Percentiles rank a stretch among this genome's conserved stretches.
Evolutionary conservation across 345 rosid species (phyloP).

Genomic region (Combretum micranthum): DNA sequence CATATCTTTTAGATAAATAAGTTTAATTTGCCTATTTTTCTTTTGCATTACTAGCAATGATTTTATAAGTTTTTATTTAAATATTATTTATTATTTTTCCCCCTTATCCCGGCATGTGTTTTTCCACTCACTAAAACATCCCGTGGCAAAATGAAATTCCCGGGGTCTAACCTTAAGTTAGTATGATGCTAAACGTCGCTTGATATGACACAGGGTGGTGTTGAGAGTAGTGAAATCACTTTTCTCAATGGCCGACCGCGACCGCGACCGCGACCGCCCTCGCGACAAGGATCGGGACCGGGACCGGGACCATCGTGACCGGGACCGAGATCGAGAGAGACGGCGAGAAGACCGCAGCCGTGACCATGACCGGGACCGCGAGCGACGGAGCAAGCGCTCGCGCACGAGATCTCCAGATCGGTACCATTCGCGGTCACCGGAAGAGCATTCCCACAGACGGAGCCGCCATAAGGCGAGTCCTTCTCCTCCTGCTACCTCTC

Average conservation of each 20-base stretch:
- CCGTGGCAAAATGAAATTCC: too few species aligned
- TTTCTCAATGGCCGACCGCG: constrained; percentile 30
- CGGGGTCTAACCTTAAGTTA: too few species aligned
- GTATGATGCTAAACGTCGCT: too few species aligned
- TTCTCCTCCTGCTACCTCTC: constrained; percentile 46
- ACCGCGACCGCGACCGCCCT: constrained; percentile 21
- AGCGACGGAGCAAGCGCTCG: constrained; percentile 62
- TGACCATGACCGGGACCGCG: constrained; percentile 44
- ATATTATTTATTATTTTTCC: too few species aligned
- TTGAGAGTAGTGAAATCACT: not conserved
- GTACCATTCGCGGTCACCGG: constrained; percentile 48
- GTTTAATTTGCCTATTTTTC: too few species aligned
- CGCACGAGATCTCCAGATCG: constrained; percentile 59
- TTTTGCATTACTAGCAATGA: too few species aligned
- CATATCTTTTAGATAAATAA: too few species aligned
- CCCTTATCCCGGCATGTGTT: too few species aligned
- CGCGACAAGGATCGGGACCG: constrained; percentile 46
- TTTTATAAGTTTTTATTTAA: too few species aligned
- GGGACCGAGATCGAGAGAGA: constrained; percentile 43
- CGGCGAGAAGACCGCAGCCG: constrained; percentile 25
- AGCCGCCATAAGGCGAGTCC: constrained; percentile 52
- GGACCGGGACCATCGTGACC: constrained; percentile 42
- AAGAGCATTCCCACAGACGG: constrained; percentile 42
- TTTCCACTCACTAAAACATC: too few species aligned
- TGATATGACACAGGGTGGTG: too few species aligned